phyloP scores from a whole-genome alignment of 768 basidiomycete species.

The Suillus brevipes region DNA sequence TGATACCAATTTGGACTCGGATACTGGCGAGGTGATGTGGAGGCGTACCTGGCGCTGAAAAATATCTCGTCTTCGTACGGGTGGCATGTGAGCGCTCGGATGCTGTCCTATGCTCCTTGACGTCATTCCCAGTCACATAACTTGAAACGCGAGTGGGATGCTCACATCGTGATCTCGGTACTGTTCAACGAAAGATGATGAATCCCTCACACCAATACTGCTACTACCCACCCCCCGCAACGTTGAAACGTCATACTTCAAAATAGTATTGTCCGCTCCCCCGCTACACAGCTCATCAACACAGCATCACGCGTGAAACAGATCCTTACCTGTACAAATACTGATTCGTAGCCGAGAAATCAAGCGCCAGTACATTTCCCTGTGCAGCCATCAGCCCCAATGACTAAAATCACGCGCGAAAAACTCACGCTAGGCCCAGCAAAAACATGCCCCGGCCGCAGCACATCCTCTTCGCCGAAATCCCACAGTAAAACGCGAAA shows the following conservation, averaged over 20 bases:
- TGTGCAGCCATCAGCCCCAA: conserved; percentile 26
- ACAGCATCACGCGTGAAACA: background rate
- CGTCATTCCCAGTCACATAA: background rate
- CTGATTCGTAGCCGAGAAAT: conserved; percentile 67
- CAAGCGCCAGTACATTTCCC: conserved; percentile 71
- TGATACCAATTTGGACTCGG: background rate
- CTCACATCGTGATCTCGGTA: conserved; percentile 36
- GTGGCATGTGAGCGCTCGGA: conserved; percentile 66
- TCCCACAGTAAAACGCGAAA: conserved; percentile 61
- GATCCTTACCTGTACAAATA: conserved; percentile 59
- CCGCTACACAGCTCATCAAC: conserved; percentile 40
- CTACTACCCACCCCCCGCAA: conserved; percentile 21
- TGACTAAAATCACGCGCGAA: background rate
- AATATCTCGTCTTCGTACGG: conserved; percentile 68
- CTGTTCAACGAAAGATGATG: conserved; percentile 21
- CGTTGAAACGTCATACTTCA: conserved; percentile 54
- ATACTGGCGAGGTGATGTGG: background rate
- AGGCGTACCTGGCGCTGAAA: conserved; percentile 36
- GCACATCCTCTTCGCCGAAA: conserved; percentile 59
- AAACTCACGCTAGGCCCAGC: conserved; percentile 43
- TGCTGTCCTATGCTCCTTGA: conserved; percentile 50
- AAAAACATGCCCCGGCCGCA: conserved; percentile 41
- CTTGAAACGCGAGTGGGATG: background rate
- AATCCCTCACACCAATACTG: background rate
- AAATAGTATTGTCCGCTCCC: conserved; percentile 51